A percentile compares a stretch with the other conserved stretches of the same genome.
Evolutionary conservation across 2,329 filamentous ascomycete genomes (phyloP).

Genomic region (Penicillium sp.): DNA sequence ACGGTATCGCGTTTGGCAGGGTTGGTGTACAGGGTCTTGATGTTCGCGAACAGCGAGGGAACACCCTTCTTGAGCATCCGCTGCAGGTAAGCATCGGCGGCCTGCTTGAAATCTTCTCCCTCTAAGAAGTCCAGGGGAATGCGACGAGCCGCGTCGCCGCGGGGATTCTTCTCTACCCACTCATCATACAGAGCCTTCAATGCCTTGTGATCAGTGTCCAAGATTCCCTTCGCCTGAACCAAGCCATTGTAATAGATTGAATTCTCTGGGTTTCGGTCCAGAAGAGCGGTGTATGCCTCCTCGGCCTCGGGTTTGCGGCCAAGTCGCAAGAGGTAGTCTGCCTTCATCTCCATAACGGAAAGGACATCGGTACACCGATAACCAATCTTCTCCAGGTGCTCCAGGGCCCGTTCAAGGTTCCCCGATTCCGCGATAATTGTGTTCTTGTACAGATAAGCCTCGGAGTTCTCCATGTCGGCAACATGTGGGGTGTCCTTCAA

Average conservation of each 20-base stretch:
- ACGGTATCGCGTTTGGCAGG: conserved; percentile 76
- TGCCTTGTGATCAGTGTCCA: conserved; percentile 63
- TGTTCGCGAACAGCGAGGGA: conserved; percentile 93
- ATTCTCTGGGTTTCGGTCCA: conserved; percentile 88
- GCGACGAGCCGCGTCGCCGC: conserved; percentile 81
- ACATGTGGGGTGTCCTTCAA: conserved; percentile 78
- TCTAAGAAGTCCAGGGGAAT: conserved; percentile 88
- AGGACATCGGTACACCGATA: conserved; percentile 83
- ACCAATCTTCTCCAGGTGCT: conserved; percentile 78
- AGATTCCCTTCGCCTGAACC: conserved; percentile 69
- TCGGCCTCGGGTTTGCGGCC: conserved; percentile 78
- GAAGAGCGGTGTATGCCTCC: conserved; percentile 76
- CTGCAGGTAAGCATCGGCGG: conserved; percentile 78
- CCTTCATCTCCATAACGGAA: conserved; percentile 81
- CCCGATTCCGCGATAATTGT: conserved; percentile 88
- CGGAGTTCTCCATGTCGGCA: conserved; percentile 87
- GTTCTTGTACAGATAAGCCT: conserved; percentile 95
- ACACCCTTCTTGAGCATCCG: conserved; percentile 90
- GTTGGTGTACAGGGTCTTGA: conserved; percentile 89
- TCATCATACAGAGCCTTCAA: conserved; percentile 78
- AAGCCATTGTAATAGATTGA: conserved; percentile 83
- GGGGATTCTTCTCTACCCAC: conserved; percentile 78
- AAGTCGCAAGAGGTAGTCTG: conserved; percentile 80
- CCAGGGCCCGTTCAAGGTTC: conserved; percentile 78
- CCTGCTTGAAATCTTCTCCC: conserved; percentile 77